Base-by-base conservation (phyloP, 179 eudicot genomes). In the Beta lomatogona region DNA sequence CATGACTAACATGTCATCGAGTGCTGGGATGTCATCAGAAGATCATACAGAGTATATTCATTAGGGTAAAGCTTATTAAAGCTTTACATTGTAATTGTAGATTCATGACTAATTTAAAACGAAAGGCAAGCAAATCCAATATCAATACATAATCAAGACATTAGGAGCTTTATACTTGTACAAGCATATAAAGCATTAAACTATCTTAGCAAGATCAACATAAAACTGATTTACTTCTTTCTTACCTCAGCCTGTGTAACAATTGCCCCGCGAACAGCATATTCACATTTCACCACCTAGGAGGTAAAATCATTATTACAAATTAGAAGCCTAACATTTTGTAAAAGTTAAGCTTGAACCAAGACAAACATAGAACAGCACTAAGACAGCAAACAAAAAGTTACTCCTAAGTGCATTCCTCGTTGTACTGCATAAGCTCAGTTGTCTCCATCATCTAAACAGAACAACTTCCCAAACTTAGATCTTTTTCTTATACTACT, bases 251-350 rank as follows among this genome's bases (percentile, higher is more conserved):
- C 99, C 76, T 91, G 88, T 57, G 88, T 84, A 72, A 92, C 97
- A 81, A 94, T 94, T 85, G 89, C 98, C 21, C 99, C 98, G 75
- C 99, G 99, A 83, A 94, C 99, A 86, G 97, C 99, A 90, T 96
- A 96, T 78, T 94, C 93, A 68, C 99, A 94, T 82, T 94, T 86
- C 88, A 96, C 78, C 50, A 95, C 97, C 98, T 96, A 89, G 19
- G 36, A 86, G 73, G 68, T 6, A 58, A 55, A 79, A 19, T n/a
- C 66, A 80, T 28, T 63, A 77, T 71, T 46, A 78, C 0, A 81
- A 77, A 36, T 63, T 36, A 85, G 28, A 52, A 81, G 28, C 25
- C 46, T 10, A 10, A 31, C n/a, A 50, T 1, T 18, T 9, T 6
- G 9, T 0, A 48, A 48, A 48, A 48, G 45, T 11, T 4, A 18